Base-by-base conservation (phyloP, 2,329 filamentous ascomycete species). In the Penicillium sp. region DNA sequence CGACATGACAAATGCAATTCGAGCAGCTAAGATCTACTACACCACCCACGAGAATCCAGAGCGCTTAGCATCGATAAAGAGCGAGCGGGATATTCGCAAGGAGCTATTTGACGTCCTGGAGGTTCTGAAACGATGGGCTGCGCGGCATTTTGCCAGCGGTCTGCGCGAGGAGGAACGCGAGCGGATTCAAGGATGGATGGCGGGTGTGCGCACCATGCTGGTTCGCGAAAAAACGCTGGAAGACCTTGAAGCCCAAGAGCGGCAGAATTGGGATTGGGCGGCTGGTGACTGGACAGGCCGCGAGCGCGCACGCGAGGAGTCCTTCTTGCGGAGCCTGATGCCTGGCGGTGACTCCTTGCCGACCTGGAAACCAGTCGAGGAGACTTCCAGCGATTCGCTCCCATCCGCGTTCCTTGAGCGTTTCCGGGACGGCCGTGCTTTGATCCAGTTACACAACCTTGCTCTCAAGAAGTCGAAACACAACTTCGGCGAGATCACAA, bases 11-110 rank as follows among this genome's bases (percentile, higher is more conserved):
- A 80, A 97, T 49, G 93, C 93, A n/a, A 97, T 99, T 62, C 85
- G 91, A 48, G 91, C 93, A 1, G 94, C 94, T 47, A 96, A 95
- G 75, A 87, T 95, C 66, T 99, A 97, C 76, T 97, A 99, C 74
- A 97, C 92, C 0, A 84, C 91, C 4, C 94, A 97, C 70, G 89
- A 95, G 67, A 82, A 92, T 49, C 91, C 92, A 1, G 88, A 94
- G 63, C 86, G 90, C 35, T 79, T 97, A 16, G 90, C 94, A 67
- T 79, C 88, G 27, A 95, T 97, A 74, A 92, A 90, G 72, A 86
- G 90, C 0, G 94, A 99, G 72, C 90, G 88, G 59, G 83, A 89
- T 61, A 88, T 99, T 44, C 86, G 94, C 39, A 81, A 88, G 47
- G 93, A 97, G 65, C 78, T 97, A 8, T 83, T 96, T 38, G 83